Conservation (phyloP, 495 filamentous ascomycete species). For the Penicillium antarcticum region DNA sequence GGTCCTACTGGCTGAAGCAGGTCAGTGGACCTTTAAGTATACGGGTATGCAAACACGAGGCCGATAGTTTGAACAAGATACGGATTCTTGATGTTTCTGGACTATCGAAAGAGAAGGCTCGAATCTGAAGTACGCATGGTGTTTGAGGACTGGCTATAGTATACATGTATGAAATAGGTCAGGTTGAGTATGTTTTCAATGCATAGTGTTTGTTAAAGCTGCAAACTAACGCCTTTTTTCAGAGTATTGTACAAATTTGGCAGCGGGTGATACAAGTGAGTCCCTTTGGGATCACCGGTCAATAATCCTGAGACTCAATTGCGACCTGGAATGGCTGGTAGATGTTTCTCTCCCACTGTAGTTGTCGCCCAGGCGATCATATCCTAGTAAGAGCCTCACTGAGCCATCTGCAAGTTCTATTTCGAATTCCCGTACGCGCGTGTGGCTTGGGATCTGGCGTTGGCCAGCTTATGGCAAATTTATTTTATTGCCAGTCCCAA, state of each 20-base stretch:
- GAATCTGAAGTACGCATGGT: conserved; percentile 7
- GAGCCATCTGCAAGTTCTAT: too few species aligned
- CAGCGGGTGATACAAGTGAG: not conserved
- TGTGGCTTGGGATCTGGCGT: too few species aligned
- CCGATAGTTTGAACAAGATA: conserved; percentile 21
- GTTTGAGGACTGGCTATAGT: not conserved
- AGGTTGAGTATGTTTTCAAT: not conserved
- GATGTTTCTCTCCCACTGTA: too few species aligned
- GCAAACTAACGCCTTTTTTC: not conserved
- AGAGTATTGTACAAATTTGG: not conserved
- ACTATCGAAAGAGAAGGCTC: conserved; percentile 13
- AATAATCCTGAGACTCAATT: too few species aligned
- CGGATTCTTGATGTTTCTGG: conserved; percentile 21
- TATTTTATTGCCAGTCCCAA: too few species aligned
- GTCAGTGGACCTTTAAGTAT: conserved; percentile 32
- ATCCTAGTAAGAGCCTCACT: too few species aligned
- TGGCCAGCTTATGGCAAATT: too few species aligned
- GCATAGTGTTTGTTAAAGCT: not conserved
- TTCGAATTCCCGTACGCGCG: too few species aligned
- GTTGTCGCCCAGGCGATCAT: too few species aligned
- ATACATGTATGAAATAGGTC: not conserved
- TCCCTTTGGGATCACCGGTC: not conserved
- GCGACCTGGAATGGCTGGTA: too few species aligned
- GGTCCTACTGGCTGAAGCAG: conserved; percentile 36
- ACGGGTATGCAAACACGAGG: conserved; percentile 22